Conservation (phyloP, 192 early-diverging fungal genomes). For the Coemansia sp. region DNA sequence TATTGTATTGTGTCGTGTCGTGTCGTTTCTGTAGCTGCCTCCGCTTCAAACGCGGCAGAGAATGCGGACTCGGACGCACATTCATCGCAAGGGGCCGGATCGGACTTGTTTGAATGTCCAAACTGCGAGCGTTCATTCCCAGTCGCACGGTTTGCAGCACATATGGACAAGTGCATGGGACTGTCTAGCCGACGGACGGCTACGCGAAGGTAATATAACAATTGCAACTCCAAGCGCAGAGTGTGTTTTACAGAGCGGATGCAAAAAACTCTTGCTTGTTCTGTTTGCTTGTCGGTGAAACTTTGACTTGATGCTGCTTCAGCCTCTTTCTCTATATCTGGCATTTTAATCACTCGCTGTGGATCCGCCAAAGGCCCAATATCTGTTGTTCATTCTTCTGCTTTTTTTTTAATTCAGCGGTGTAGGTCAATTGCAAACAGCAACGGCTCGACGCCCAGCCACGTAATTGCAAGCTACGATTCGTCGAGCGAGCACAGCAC, state of each 20-base stretch:
- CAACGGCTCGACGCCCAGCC: slow-evolving; percentile 42
- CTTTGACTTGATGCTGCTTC: too few relatives aligned
- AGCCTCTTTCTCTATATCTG: too few relatives aligned
- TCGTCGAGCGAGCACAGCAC: slow-evolving; percentile 49
- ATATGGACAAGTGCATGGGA: slow-evolving; percentile 92
- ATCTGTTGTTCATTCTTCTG: too few relatives aligned
- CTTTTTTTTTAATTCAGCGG: not conserved
- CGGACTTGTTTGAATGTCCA: slow-evolving; percentile 72
- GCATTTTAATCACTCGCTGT: too few relatives aligned
- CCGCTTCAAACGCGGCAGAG: not conserved
- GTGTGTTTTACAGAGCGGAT: not conserved
- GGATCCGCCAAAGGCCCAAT: too few relatives aligned
- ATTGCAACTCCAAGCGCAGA: too few relatives aligned
- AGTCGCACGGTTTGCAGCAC: slow-evolving; percentile 84
- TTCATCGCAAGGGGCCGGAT: slow-evolving; percentile 25
- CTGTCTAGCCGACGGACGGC: slow-evolving; percentile 57
- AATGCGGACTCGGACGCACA: not conserved
- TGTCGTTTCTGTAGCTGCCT: not conserved
- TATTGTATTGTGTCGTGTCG: not conserved
- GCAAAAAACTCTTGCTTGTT: not conserved
- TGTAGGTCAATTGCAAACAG: slow-evolving; percentile 31
- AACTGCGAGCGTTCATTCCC: slow-evolving; percentile 78
- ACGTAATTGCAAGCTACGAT: slow-evolving; percentile 33
- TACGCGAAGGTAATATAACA: slow-evolving; percentile 41
- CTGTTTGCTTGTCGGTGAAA: too few relatives aligned